A percentile compares a stretch with the other conserved stretches of the same genome.
Conservation (phyloP, 495 filamentous ascomycete species). For the Friedmanniomyces endolithicus region DNA sequence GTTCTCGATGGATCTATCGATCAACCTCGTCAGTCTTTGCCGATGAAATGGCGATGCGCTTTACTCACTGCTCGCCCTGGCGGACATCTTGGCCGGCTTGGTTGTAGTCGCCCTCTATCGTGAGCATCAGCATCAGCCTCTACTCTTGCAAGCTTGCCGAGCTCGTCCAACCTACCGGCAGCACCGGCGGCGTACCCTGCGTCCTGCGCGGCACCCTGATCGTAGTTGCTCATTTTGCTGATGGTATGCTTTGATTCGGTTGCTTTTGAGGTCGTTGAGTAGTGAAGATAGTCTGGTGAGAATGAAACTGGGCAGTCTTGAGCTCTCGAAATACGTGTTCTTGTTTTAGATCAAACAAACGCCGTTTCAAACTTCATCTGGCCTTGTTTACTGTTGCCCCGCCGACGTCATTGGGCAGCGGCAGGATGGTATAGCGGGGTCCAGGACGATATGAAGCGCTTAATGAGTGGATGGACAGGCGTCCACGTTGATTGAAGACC, state of each 20-base stretch:
- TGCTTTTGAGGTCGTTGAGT: background rate
- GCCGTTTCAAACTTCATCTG: too few species aligned
- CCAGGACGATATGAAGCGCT: background rate
- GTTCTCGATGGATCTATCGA: slow-evolving; percentile 1
- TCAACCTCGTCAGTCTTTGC: background rate
- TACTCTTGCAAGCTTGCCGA: background rate
- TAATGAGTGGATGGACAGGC: too few species aligned
- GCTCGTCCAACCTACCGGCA: slow-evolving; percentile 4
- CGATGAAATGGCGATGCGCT: background rate
- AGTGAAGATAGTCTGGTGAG: background rate
- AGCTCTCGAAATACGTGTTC: too few species aligned
- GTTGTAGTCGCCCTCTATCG: slow-evolving; percentile 16
- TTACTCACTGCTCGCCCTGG: slow-evolving; percentile 10
- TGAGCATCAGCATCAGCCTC: background rate
- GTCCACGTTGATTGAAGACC: too few species aligned
- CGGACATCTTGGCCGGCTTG: slow-evolving; percentile 11
- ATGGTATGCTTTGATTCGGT: background rate
- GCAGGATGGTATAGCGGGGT: background rate
- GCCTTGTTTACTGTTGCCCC: background rate
- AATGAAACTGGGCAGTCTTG: too few species aligned
- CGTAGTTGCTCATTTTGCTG: background rate
- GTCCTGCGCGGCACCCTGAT: slow-evolving; percentile 11
- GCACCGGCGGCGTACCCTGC: slow-evolving; percentile 13
- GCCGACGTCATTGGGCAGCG: background rate
- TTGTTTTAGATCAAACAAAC: too few species aligned